A percentile compares a stretch with the other conserved stretches of the same genome.
Evolutionary conservation across 2,329 filamentous ascomycete species (phyloP).

Genomic region (Diaporthe sp.): DNA sequence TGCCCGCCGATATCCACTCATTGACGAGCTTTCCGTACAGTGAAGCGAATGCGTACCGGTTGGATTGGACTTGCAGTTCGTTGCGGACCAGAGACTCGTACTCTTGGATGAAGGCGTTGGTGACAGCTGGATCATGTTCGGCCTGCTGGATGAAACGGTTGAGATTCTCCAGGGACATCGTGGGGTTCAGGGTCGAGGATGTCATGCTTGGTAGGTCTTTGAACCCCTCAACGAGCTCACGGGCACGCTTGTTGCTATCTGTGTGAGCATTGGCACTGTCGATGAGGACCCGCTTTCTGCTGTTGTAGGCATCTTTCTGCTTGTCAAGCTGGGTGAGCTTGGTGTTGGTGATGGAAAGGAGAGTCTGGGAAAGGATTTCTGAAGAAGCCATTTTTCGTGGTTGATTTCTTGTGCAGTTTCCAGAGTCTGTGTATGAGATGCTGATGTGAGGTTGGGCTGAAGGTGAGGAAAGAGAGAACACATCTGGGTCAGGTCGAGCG

Average conservation of each 20-base stretch:
- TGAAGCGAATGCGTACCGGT: slow-evolving; percentile 67
- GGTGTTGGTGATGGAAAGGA: slow-evolving; percentile 66
- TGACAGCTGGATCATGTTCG: slow-evolving; percentile 66
- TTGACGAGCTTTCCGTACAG: slow-evolving; percentile 69
- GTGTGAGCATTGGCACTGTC: slow-evolving; percentile 46
- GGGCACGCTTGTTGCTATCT: slow-evolving; percentile 49
- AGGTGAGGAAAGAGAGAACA: not conserved
- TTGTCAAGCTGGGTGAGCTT: slow-evolving; percentile 70
- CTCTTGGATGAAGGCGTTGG: slow-evolving; percentile 57
- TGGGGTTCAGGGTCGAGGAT: slow-evolving; percentile 47
- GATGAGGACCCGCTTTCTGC: slow-evolving; percentile 58
- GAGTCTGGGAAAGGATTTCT: slow-evolving; percentile 63
- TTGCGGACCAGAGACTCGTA: slow-evolving; percentile 62
- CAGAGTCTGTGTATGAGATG: slow-evolving; percentile 19
- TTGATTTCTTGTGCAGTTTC: slow-evolving; percentile 7
- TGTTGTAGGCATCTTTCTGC: slow-evolving; percentile 63
- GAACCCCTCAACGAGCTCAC: slow-evolving; percentile 52
- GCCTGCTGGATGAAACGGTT: slow-evolving; percentile 67
- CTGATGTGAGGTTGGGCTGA: not conserved
- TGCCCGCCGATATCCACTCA: slow-evolving; percentile 62
- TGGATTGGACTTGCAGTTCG: slow-evolving; percentile 62
- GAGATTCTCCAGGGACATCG: slow-evolving; percentile 57
- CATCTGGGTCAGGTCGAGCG: not conserved
- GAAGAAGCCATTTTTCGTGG: slow-evolving; percentile 50
- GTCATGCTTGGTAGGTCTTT: slow-evolving; percentile 52